Percentiles rank a stretch among this genome's conserved stretches.
These are phyloP conservation scores for Trichophaea hybrida DNA, from an alignment of 2,329 filamentous ascomycete species.

Conservation along the genomic window DNA sequence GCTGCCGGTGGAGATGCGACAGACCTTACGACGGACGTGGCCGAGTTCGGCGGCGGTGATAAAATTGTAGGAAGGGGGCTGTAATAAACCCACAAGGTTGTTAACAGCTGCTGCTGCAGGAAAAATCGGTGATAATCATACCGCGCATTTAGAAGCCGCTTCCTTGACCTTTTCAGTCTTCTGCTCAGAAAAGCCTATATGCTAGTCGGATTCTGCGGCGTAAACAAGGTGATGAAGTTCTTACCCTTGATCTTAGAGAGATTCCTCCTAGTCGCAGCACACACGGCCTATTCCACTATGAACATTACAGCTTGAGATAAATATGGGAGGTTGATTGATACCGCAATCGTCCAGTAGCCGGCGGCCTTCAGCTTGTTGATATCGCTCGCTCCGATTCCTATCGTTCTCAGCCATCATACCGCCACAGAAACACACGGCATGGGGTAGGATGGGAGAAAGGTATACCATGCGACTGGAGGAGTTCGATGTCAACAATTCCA, in stretches of 20 bases:
- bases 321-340: slow-evolving; percentile 27
- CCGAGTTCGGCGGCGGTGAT: slow-evolving; percentile 52
- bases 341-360: slow-evolving; percentile 49
- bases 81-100: neutral
- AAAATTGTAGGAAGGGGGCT: slow-evolving; percentile 47
- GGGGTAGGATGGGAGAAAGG: neutral
- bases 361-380: slow-evolving; percentile 50
- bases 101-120: neutral
- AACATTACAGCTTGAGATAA: neutral
- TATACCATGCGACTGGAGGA: slow-evolving; percentile 48
- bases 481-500: slow-evolving; percentile 52
- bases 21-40: slow-evolving; percentile 47
- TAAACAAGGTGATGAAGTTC: neutral
- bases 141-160: slow-evolving; percentile 45
- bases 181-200: slow-evolving; percentile 41
- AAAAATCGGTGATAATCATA: slow-evolving; percentile 28
- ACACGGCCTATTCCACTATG: slow-evolving; percentile 38
- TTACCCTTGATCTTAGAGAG: slow-evolving; percentile 50
- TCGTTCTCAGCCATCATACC: neutral
- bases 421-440: neutral
- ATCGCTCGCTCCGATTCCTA: slow-evolving; percentile 47
- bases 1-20: slow-evolving; percentile 54
- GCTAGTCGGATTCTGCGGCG: neutral
- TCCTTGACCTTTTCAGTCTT: slow-evolving; percentile 61
- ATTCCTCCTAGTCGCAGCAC: slow-evolving; percentile 44